phyloP scores from a whole-genome alignment of 208 protist genomes.

The Tetramitus jugosus region DNA sequence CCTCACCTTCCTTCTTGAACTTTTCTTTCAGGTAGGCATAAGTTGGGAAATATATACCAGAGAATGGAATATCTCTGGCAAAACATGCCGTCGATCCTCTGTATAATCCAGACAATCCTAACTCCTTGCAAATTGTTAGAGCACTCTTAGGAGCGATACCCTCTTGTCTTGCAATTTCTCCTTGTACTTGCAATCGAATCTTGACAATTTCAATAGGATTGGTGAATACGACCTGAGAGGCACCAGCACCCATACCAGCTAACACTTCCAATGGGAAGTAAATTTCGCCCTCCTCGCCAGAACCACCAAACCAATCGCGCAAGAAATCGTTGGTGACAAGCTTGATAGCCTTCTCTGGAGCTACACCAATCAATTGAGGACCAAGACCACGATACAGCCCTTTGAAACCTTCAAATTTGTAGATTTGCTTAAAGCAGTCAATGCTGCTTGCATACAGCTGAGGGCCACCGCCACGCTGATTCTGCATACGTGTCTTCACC shows the following conservation, averaged over 20 bases:
- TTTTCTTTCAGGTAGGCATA: constrained; percentile 46
- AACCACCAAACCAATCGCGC: constrained; percentile 34
- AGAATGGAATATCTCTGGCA: constrained; percentile 51
- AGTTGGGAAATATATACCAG: constrained; percentile 51
- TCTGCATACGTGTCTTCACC: constrained; percentile 55
- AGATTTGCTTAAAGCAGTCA: constrained; percentile 41
- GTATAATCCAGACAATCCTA: constrained; percentile 47
- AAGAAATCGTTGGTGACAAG: constrained; percentile 50
- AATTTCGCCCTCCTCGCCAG: constrained; percentile 35
- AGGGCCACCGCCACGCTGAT: constrained; percentile 34
- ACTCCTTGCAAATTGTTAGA: constrained; percentile 40
- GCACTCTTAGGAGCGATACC: constrained; percentile 34
- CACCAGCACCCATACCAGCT: constrained; percentile 44
- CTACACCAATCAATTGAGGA: constrained; percentile 53
- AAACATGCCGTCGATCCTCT: constrained; percentile 47
- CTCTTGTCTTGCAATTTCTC: not conserved
- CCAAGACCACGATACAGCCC: constrained; percentile 47
- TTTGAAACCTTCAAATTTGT: constrained; percentile 20
- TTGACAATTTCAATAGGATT: constrained; percentile 61
- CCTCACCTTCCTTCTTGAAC: constrained; percentile 20
- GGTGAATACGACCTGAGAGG: constrained; percentile 49
- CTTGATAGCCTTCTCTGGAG: constrained; percentile 58
- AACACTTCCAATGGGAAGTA: constrained; percentile 49
- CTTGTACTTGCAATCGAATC: constrained; percentile 52
- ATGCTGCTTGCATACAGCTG: constrained; percentile 37